A percentile compares a stretch with the other conserved stretches of the same genome.
Evolutionary conservation across 1,139 yeast species (phyloP).

Genomic region (Blastobotrys malaysiensis): DNA sequence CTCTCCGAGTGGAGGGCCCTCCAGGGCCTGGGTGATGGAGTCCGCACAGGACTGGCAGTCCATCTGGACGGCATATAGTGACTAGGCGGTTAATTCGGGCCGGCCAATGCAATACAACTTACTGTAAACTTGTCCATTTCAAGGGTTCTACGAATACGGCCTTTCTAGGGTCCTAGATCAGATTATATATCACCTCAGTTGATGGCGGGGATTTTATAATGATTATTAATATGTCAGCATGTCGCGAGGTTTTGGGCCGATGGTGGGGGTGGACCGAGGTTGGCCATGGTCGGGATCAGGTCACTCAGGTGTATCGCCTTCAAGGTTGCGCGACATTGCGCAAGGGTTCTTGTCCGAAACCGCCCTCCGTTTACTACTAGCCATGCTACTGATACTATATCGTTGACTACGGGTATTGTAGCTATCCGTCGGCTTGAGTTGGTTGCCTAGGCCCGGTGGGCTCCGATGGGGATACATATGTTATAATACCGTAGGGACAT

Average conservation of each 20-base stretch:
- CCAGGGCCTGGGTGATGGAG: slow-evolving; percentile 50
- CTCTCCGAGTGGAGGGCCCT: slow-evolving; percentile 35
- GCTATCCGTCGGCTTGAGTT: too few species aligned
- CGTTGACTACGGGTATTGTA: too few species aligned
- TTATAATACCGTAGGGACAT: too few species aligned
- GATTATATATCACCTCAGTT: neutral
- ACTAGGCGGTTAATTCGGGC: neutral
- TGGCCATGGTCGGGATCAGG: neutral
- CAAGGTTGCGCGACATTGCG: neutral
- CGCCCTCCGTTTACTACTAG: neutral
- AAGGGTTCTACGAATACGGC: too few species aligned
- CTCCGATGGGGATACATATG: too few species aligned
- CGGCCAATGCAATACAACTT: neutral
- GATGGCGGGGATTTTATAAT: neutral
- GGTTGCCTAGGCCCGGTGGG: too few species aligned
- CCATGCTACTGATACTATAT: too few species aligned
- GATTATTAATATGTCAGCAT: neutral
- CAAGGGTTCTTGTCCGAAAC: neutral
- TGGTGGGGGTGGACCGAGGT: neutral
- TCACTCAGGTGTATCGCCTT: neutral
- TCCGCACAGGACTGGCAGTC: slow-evolving; percentile 68
- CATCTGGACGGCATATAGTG: slow-evolving; percentile 49
- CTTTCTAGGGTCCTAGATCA: neutral
- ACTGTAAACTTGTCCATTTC: neutral
- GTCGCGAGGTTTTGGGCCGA: neutral